phyloP scores from a whole-genome alignment of 2,329 filamentous ascomycete genomes.

The Alternaria incomplexa region DNA sequence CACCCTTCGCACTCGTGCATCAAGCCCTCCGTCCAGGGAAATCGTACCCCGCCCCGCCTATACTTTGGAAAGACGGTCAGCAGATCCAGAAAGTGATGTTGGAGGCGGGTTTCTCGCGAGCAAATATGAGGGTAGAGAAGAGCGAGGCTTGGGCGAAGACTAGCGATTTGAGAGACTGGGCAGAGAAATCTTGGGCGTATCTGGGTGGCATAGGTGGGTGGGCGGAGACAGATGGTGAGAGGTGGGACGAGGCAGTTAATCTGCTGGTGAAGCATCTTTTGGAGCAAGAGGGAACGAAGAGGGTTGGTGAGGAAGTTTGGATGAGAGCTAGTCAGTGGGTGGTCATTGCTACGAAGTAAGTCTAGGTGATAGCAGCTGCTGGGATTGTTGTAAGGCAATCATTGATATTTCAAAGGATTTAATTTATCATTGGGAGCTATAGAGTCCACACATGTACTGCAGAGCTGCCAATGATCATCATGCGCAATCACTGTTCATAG shows the following conservation, averaged over 20 bases:
- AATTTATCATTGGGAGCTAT: not conserved
- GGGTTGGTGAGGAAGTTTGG: constrained; percentile 28
- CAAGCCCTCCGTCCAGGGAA: constrained; percentile 23
- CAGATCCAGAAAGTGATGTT: constrained; percentile 35
- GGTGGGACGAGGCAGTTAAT: constrained; percentile 39
- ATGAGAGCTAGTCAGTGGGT: constrained; percentile 42
- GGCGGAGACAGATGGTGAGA: constrained; percentile 32
- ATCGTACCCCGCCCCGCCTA: constrained; percentile 22
- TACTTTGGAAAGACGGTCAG: constrained; percentile 36
- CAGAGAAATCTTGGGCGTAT: constrained; percentile 40
- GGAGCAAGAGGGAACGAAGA: constrained; percentile 24
- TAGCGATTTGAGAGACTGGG: constrained; percentile 28
- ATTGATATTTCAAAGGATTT: not conserved
- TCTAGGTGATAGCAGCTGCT: not conserved
- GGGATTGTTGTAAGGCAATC: not conserved
- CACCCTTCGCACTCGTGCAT: constrained; percentile 27
- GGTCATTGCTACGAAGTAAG: constrained; percentile 32
- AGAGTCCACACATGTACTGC: not conserved
- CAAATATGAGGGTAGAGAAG: constrained; percentile 28
- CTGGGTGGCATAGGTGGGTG: constrained; percentile 34
- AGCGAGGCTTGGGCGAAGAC: constrained; percentile 33
- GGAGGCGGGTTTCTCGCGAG: constrained; percentile 33
- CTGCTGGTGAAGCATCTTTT: constrained; percentile 25
- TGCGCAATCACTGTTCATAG: not conserved
- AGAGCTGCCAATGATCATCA: not conserved